Evolutionary conservation across 1,139 yeast genomes (phyloP).

Genomic region (Yamadazyma atmosphaerica): DNA sequence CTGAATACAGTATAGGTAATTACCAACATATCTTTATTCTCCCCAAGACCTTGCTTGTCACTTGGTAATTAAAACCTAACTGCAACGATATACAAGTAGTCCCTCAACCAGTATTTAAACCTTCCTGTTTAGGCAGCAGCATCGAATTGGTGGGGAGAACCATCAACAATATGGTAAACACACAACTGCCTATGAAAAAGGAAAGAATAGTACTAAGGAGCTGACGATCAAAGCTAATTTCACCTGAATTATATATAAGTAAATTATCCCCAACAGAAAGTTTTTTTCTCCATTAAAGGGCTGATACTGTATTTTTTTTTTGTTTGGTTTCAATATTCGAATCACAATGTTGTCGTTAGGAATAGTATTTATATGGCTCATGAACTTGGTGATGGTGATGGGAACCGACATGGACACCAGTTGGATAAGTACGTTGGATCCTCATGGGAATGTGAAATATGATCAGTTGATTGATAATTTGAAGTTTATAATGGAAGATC

Average conservation of each 20-base stretch:
- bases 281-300: background rate
- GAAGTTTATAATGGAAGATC: conserved; percentile 11
- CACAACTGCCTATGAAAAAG: conserved; percentile 2
- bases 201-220: background rate
- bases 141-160: background rate
- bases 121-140: conserved; percentile 14
- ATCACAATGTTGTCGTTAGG: background rate
- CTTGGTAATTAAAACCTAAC: no score
- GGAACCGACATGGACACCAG: background rate
- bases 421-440: conserved; percentile 15
- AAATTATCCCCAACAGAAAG: background rate
- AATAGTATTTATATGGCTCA: background rate
- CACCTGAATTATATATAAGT: conserved; percentile 1
- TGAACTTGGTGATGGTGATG: background rate
- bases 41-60: no score
- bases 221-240: background rate
- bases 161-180: background rate
- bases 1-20: no score
- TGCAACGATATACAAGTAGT: no score
- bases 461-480: conserved; percentile 11
- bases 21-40: no score
- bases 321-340: background rate
- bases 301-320: background rate
- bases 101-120: background rate
- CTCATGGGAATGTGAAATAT: conserved; percentile 12